A percentile compares a stretch with the other conserved stretches of the same genome.
Conservation (phyloP, 345 rosid genomes). For the Angophora floribunda region DNA sequence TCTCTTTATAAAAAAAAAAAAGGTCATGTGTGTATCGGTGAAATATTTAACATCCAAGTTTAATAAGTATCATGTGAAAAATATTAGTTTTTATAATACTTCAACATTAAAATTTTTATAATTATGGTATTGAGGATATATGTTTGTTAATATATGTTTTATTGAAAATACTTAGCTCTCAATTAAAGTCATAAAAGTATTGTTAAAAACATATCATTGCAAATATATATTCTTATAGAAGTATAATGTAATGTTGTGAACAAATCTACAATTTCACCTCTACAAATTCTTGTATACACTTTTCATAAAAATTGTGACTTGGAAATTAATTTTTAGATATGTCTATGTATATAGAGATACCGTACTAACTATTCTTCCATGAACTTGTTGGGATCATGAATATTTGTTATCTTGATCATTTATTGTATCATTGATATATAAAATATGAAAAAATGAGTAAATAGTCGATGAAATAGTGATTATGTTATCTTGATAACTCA, state of each 20-base stretch:
- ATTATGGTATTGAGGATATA: background rate
- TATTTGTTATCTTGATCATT: too few relatives aligned
- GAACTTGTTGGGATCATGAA: accelerated
- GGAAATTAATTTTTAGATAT: background rate
- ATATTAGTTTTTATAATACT: background rate
- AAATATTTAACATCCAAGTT: background rate
- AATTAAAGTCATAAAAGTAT: background rate
- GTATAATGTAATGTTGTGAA: accelerated
- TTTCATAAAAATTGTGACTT: background rate
- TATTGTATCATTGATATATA: too few relatives aligned
- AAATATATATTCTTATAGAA: background rate
- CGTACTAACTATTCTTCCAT: background rate
- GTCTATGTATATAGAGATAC: accelerated
- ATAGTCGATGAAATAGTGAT: too few relatives aligned
- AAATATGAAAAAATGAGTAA: too few relatives aligned
- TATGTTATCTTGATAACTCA: too few relatives aligned
- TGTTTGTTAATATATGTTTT: background rate
- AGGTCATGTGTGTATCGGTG: too few relatives aligned
- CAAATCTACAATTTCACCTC: background rate
- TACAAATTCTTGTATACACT: background rate
- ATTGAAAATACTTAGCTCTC: background rate
- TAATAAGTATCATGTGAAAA: background rate
- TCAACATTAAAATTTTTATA: background rate
- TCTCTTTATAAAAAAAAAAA: background rate
- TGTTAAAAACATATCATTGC: background rate